A percentile compares a stretch with the other conserved stretches of the same genome.
Conservation (phyloP, 805 yeast species). For the Komagataella mondaviorum region DNA sequence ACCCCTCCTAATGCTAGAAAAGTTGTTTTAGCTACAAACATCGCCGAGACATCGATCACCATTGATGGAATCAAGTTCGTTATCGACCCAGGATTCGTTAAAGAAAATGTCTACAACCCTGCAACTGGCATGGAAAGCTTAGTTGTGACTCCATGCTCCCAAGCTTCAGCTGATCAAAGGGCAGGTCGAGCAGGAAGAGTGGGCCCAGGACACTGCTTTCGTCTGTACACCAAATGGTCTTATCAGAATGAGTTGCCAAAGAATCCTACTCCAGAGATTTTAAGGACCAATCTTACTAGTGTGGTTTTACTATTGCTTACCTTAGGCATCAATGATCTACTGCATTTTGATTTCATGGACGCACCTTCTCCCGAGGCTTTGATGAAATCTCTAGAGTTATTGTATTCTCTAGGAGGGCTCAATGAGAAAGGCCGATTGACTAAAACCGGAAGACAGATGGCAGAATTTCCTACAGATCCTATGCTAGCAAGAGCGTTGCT, state of each 20-base stretch:
- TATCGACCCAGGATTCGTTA: slow-evolving; percentile 90
- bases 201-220: slow-evolving; percentile 89
- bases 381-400: slow-evolving; percentile 60
- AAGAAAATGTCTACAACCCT: slow-evolving; percentile 83
- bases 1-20: slow-evolving; percentile 73
- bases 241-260: slow-evolving; percentile 64
- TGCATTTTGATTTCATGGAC: slow-evolving; percentile 84
- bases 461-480: slow-evolving; percentile 87
- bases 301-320: slow-evolving; percentile 69
- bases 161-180: slow-evolving; percentile 92
- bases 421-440: slow-evolving; percentile 73
- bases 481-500: slow-evolving; percentile 70
- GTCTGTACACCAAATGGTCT: slow-evolving; percentile 78
- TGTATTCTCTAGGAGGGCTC: slow-evolving; percentile 82
- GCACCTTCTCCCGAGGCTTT: slow-evolving; percentile 68
- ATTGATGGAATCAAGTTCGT: slow-evolving; percentile 94
- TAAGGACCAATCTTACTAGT: slow-evolving; percentile 66
- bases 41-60: slow-evolving; percentile 94
- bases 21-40: slow-evolving; percentile 88
- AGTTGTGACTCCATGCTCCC: slow-evolving; percentile 78
- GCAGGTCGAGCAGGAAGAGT: slow-evolving; percentile 98
- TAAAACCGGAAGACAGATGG: slow-evolving; percentile 68
- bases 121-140: slow-evolving; percentile 80
- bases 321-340: slow-evolving; percentile 70
- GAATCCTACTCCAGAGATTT: slow-evolving; percentile 85